Conservation (phyloP, 2,329 filamentous ascomycete genomes). For the Claviceps pusilla region DNA sequence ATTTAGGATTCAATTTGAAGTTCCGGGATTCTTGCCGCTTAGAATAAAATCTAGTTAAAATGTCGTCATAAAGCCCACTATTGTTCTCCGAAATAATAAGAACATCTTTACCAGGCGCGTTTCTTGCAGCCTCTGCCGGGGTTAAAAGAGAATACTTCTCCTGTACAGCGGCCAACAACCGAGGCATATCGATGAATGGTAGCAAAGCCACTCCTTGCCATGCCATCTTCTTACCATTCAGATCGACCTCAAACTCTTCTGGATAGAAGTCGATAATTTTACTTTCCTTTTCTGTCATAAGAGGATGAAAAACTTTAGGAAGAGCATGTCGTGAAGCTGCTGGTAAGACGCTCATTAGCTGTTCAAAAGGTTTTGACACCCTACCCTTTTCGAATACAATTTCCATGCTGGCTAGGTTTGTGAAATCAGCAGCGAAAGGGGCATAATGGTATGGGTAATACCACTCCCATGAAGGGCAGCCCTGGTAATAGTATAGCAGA, state of each 20-base stretch:
- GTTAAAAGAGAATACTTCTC: constrained; percentile 69
- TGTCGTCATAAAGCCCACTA: constrained; percentile 64
- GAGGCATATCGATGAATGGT: constrained; percentile 89
- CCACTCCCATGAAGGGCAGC: constrained; percentile 97
- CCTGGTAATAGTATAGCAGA: constrained; percentile 91
- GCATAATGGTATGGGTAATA: constrained; percentile 98
- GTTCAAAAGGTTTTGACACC: constrained; percentile 85
- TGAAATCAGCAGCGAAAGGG: constrained; percentile 91
- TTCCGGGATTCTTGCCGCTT: constrained; percentile 60
- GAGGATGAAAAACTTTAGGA: constrained; percentile 69
- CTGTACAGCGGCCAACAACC: constrained; percentile 67
- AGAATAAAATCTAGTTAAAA: constrained; percentile 76
- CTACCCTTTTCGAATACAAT: constrained; percentile 71
- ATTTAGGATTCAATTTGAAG: constrained; percentile 58
- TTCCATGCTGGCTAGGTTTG: constrained; percentile 62
- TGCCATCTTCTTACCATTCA: constrained; percentile 96
- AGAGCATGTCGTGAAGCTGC: constrained; percentile 86
- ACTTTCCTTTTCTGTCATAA: constrained; percentile 81
- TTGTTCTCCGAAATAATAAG: constrained; percentile 74
- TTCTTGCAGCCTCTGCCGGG: constrained; percentile 62
- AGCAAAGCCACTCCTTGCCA: constrained; percentile 93
- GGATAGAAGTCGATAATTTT: constrained; percentile 97
- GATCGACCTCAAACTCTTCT: constrained; percentile 77
- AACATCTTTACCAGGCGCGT: constrained; percentile 65
- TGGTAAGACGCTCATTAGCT: constrained; percentile 94